Evolutionary conservation across 78 protist genomes (phyloP).

Genomic region (Dictyostelium purpureum): DNA sequence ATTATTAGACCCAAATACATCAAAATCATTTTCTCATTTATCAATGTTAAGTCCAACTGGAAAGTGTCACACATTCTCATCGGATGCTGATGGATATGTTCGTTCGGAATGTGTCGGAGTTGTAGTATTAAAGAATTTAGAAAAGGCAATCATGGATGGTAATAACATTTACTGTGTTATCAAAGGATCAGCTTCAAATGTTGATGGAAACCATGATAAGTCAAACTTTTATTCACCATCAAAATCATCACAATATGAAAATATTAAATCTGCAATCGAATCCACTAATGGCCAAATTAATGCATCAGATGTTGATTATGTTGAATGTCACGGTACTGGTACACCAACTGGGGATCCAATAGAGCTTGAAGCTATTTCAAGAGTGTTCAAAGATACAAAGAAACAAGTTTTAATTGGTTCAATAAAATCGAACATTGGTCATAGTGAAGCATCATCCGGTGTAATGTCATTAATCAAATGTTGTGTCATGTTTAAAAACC

Average conservation of each 20-base stretch:
- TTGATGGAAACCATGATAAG: slow-evolving; percentile 79
- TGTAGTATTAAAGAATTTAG: not conserved
- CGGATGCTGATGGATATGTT: slow-evolving; percentile 89
- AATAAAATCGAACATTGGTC: slow-evolving; percentile 80
- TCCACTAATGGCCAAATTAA: not conserved
- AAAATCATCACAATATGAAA: slow-evolving; percentile 70
- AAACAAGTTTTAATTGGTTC: slow-evolving; percentile 44
- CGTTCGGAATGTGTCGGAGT: slow-evolving; percentile 87
- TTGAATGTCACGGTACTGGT: slow-evolving; percentile 93
- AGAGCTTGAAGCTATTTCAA: slow-evolving; percentile 61
- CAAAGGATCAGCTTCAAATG: not conserved
- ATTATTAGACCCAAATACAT: slow-evolving; percentile 28
- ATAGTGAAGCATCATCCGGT: slow-evolving; percentile 65
- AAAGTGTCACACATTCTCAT: slow-evolving; percentile 77
- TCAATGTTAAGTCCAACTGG: slow-evolving; percentile 70
- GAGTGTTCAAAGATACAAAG: slow-evolving; percentile 5
- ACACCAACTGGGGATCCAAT: slow-evolving; percentile 91
- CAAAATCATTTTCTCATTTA: not conserved
- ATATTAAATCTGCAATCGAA: slow-evolving; percentile 43
- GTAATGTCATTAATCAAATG: slow-evolving; percentile 46
- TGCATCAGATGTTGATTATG: slow-evolving; percentile 10
- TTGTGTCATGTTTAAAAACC: slow-evolving; percentile 20
- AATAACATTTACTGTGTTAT: slow-evolving; percentile 1
- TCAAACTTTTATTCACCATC: slow-evolving; percentile 75
- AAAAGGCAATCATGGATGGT: not conserved